phyloP scores from a whole-genome alignment of 805 yeast genomes.

The Wickerhamomyces silvicola region DNA sequence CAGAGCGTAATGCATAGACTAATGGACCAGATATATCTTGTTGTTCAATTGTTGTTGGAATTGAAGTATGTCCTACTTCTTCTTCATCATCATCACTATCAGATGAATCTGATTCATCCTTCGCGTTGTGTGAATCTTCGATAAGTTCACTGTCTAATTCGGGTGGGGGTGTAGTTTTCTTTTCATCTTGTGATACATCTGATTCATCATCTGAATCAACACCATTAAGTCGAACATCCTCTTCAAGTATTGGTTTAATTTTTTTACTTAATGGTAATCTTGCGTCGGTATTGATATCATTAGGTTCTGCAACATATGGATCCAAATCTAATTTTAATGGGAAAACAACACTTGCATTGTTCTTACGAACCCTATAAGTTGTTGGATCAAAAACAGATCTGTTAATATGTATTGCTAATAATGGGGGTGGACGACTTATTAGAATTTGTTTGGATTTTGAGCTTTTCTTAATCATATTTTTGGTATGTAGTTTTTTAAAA shows the following conservation, averaged over 20 bases:
- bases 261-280: slow-evolving; percentile 62
- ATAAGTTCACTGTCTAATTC: too few species aligned
- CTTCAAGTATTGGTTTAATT: slow-evolving; percentile 15
- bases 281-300: slow-evolving; percentile 74
- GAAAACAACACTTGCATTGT: slow-evolving; percentile 75
- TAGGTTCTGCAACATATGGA: slow-evolving; percentile 62
- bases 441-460: slow-evolving; percentile 80
- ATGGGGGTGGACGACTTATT: slow-evolving; percentile 76
- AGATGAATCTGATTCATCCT: slow-evolving; percentile 7
- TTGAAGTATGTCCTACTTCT: slow-evolving; percentile 4
- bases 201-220: slow-evolving; percentile 9
- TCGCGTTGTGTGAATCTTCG: slow-evolving; percentile 5
- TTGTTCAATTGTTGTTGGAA: slow-evolving; percentile 9
- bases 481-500: slow-evolving; percentile 66
- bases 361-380: slow-evolving; percentile 78
- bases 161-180: slow-evolving; percentile 1
- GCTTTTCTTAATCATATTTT: slow-evolving; percentile 66
- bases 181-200: slow-evolving; percentile 6
- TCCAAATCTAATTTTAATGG: slow-evolving; percentile 63
- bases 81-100: slow-evolving; percentile 9
- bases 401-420: slow-evolving; percentile 81
- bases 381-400: slow-evolving; percentile 88
- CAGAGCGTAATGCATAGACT: slow-evolving; percentile 71
- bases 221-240: slow-evolving; percentile 13
- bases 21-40: slow-evolving; percentile 33